Evolutionary conservation across 2,329 filamentous ascomycete species (phyloP), one percentile per base, ranked within the genome.

Genomic region (Penicillium sp.): DNA sequence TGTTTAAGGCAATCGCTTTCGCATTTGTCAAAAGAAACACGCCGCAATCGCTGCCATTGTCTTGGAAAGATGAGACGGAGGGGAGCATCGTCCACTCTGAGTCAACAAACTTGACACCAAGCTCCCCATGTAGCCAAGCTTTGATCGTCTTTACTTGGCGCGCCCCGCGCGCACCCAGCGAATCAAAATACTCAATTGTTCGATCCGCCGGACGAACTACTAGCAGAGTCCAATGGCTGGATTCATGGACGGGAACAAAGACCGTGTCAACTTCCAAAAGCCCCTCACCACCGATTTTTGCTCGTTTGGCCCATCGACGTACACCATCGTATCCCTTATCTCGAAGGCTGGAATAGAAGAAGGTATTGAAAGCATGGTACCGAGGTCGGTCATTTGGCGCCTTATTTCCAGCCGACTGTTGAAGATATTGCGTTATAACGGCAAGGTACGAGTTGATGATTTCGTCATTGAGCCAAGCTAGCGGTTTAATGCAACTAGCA

Each of bases 1-100:
- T 65, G 16, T 75, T 75, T 27, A 80, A 64, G 50, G 77, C 73
- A 50, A 81, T 71, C 55, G 79, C 75, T 60, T 81, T 80, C 49
- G 80, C 80, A 4, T 76, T 80, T 10, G 78, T 79, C 21, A 80
- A 68, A 21, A 79, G 71, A 60, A 81, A 82, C 3, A 81, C 79
- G n/a, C 80, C 80, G 56, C 80, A 82, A 57, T 82, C 80, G 53
- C 73, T 76, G 27, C 74, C 73, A 58, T 82, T 82, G 55, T 76
- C 63, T 59, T 82, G 80, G 55, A 72, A 72, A 7, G 79, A 78
- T 6, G 77, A 78, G 6, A 63, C 43, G 2, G 75, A 75, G 5
- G 71, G 68, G 21, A 77, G 67, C 6, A 76, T 66, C 2, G 59
- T 65, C 80, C 80, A 82, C 54, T 81, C 78, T 1, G 72, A 68